Base-by-base conservation (phyloP, 2,329 filamentous ascomycete genomes). In the Macrophomina pseudophaseolina region DNA sequence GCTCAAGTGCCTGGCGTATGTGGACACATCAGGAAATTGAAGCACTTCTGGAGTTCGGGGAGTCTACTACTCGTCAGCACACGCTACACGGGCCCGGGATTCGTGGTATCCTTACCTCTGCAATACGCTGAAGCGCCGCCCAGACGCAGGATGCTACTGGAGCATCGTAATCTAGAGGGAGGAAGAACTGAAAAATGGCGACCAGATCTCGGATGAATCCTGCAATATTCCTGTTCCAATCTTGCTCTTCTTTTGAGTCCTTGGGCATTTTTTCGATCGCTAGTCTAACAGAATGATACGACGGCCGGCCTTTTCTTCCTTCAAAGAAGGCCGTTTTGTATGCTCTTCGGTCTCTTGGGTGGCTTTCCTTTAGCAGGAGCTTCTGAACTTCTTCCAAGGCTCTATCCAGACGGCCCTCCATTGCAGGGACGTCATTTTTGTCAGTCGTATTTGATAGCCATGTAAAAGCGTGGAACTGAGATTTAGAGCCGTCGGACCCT, bases 371-470 rank as follows among this genome's bases (percentile, higher is more conserved):
- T 12, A 62, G 42, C 16, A 62, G 18, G 4, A 62, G 58, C 18
- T 49, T 62, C 9, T 62, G 58, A 8, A 62, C 58, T n/a, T 62
- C 58, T 38, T 62, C 42, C 23, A 62, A 7, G 11, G 58, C 58
- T 7, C n/a, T 49, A 5, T 8, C 18, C 16, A 62, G 32, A 18
- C 42, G 42, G 6, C 33, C 28, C 9, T n/a, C 56, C 5, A 7
- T 35, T 35, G 32, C 11, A 7, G 58, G 18, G 4, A 23, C 8
- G 12, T 49, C 30, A 3, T n/a, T 23, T 2, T 16, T 18, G 11
- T 18, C 32, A 1, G 8, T 18, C 30, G 58, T 30, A 6, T 32
- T 62, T 35, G 58, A 44, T 14, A 62, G 2, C 58, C 58, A 62
- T 4, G 58, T 49, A n/a, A 62, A 62, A 2, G 49, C 44, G 12